Conservation (phyloP, 176 grass and related monocot species). For the Urochloa ruziziensis region DNA sequence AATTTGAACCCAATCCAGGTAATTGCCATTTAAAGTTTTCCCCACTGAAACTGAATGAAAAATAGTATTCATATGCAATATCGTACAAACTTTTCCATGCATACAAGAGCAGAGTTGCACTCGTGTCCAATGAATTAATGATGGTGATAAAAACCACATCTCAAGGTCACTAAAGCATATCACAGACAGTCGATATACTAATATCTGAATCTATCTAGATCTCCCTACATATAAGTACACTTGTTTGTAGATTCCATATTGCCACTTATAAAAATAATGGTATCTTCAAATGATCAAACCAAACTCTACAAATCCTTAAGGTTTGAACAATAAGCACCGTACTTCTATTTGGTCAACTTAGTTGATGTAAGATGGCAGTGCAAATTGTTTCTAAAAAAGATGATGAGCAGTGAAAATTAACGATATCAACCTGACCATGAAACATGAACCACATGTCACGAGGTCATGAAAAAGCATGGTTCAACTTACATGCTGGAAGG, state of each 20-base stretch:
- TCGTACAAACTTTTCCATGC: neutral
- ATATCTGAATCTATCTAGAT: neutral
- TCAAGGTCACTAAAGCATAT: neutral
- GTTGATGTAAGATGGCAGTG: slow-evolving; percentile 1
- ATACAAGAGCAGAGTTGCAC: neutral
- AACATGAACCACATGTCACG: neutral
- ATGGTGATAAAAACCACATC: neutral
- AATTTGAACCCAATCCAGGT: neutral
- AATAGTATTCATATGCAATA: neutral
- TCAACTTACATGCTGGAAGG: slow-evolving; percentile 85
- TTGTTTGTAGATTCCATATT: neutral
- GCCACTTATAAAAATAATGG: neutral
- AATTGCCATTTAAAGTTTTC: neutral
- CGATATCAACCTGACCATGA: neutral
- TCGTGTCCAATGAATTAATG: neutral
- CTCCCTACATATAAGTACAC: neutral
- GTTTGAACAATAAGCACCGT: neutral
- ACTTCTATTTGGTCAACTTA: neutral
- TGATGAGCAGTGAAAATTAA: neutral
- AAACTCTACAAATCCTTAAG: slow-evolving; percentile 2
- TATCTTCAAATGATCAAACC: neutral
- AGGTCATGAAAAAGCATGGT: neutral
- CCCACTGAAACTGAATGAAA: neutral
- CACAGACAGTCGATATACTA: neutral
- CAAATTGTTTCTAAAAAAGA: no score